Base-by-base conservation (phyloP, 83 land plant species). In the Diphasiastrum complanatum region DNA sequence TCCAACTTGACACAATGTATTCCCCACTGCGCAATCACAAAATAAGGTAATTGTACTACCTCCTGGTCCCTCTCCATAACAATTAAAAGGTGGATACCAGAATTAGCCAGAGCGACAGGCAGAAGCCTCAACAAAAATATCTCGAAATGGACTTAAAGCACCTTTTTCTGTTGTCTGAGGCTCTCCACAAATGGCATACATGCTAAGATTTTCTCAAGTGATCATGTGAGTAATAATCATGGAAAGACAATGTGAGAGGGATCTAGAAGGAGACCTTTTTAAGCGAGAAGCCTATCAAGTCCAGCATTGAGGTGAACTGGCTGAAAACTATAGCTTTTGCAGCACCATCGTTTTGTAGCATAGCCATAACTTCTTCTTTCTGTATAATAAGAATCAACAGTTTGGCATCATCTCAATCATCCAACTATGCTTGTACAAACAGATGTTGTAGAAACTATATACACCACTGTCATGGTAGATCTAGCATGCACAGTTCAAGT, bases 261-360 rank as follows among this genome's bases (percentile, higher is more conserved):
- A 41, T 41, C 18, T 41, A 41, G n/a, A 41, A 41, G 12, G n/a
- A 1, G 26, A 87, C 97, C 93, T 76, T 77, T 45, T 73, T 63
- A 16, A 91, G 78, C 33, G 79, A 72, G 60, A 70, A 91, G 30
- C 53, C 61, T 34, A 91, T 91, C 40, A 91, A 70, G 59, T 91
- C 97, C 78, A 91, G 71, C 64, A 87, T 89, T 26, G 95, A 91
- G 16, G 95, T 87, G 73, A 84, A 91, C 58, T 91, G 97, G 78
- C 97, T 91, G 59, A 91, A 91, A 14, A 91, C 85, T 38, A 91
- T 83, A 41, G 78, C 97, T 71, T 91, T 91, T 27, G 93, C 97
- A 50, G 93, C 79, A 53, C 80, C 78, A 78, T 91, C 97, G 62
- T 68, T 71, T 61, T 83, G 79, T 51, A 82, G 58, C 97, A 91